Percentiles rank a stretch among this genome's conserved stretches.
Conservation (phyloP, 2,329 filamentous ascomycete species). For the Capronia americana region DNA sequence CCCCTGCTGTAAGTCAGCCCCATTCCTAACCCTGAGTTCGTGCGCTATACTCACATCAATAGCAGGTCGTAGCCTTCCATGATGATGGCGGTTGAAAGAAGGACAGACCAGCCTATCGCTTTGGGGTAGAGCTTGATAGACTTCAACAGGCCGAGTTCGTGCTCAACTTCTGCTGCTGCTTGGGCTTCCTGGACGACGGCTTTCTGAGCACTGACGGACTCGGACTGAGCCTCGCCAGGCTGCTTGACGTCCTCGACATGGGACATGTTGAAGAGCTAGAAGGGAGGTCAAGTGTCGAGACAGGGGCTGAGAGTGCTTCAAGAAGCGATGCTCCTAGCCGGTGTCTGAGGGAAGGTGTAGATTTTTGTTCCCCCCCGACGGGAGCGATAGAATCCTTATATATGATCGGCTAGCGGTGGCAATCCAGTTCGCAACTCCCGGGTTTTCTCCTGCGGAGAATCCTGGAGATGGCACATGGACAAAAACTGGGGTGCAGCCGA, state of each 20-base stretch:
- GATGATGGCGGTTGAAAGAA: constrained; percentile 85
- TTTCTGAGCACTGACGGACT: constrained; percentile 11
- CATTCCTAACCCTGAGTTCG: background rate
- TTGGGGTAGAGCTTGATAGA: constrained; percentile 84
- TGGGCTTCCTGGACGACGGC: constrained; percentile 22
- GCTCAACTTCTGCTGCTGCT: constrained; percentile 53
- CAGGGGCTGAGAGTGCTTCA: background rate
- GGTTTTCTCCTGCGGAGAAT: constrained; percentile 2
- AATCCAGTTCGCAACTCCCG: background rate
- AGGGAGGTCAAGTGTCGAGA: no score
- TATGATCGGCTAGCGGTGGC: background rate
- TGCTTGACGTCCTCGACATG: constrained; percentile 13
- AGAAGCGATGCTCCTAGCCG: background rate
- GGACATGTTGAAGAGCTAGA: background rate
- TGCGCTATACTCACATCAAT: constrained; percentile 9
- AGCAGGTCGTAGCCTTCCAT: constrained; percentile 71
- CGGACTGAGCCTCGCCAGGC: constrained; percentile 2
- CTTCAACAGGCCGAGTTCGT: constrained; percentile 73
- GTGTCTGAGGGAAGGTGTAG: background rate
- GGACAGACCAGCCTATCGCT: constrained; percentile 79
- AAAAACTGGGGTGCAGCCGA: constrained; percentile 13
- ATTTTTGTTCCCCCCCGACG: background rate
- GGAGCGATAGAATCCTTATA: background rate
- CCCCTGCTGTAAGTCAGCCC: constrained; percentile 50
- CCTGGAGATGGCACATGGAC: constrained; percentile 9